These are phyloP conservation scores for Collariella sp. DNA, from an alignment of 495 filamentous ascomycete genomes.

Conservation along the genomic window DNA sequence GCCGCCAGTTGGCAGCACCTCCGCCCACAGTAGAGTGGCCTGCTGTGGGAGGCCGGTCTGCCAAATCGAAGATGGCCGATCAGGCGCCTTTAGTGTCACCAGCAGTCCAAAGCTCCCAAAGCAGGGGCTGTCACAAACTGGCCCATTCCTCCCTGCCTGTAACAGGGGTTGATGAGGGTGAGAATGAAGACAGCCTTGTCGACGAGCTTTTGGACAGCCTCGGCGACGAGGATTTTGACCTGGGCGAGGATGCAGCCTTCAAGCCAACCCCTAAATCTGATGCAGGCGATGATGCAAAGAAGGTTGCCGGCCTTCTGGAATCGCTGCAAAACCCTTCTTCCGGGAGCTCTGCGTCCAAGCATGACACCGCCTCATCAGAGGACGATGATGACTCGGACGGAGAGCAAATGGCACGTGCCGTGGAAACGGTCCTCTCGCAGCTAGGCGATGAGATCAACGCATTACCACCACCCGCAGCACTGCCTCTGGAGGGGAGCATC, in stretches of 20 bases:
- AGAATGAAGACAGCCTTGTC: slow-evolving; percentile 7
- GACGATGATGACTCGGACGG: slow-evolving; percentile 34
- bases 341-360: neutral
- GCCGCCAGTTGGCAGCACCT: neutral
- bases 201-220: slow-evolving; percentile 11
- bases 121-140: slow-evolving; percentile 1
- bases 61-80: neutral
- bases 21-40: neutral
- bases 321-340: neutral
- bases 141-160: neutral
- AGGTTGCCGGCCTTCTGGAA: slow-evolving; percentile 22
- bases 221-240: slow-evolving; percentile 12
- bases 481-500: neutral
- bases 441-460: slow-evolving; percentile 30
- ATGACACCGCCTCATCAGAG: neutral
- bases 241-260: slow-evolving; percentile 10
- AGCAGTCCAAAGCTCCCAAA: no score
- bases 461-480: neutral
- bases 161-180: neutral
- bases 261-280: neutral
- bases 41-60: neutral
- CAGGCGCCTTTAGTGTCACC: neutral
- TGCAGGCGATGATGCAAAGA: slow-evolving; percentile 17
- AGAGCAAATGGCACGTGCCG: slow-evolving; percentile 29
- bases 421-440: slow-evolving; percentile 30